phyloP scores from a whole-genome alignment of 1,139 yeast species.

The Lodderomyces pseudojiufengensis region DNA sequence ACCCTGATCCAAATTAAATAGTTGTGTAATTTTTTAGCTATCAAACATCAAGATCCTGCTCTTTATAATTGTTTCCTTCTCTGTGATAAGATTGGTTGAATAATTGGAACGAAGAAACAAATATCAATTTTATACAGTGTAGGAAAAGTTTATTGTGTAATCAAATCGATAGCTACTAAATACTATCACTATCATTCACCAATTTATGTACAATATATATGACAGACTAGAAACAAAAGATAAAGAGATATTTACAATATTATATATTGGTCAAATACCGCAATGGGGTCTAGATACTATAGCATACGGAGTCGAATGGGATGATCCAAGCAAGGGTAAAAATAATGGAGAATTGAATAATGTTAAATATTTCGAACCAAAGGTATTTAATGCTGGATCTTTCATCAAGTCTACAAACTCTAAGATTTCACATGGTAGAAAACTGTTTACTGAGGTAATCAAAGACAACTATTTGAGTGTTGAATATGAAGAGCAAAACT shows the following conservation, averaged over 20 bases:
- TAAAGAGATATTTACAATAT: conserved; percentile 58
- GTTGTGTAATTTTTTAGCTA: too few species aligned
- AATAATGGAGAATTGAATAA: conserved; percentile 74
- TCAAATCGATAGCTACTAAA: too few species aligned
- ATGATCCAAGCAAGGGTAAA: conserved; percentile 63
- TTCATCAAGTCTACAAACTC: conserved; percentile 52
- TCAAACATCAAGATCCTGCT: too few species aligned
- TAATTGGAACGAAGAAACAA: too few species aligned
- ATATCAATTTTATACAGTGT: too few species aligned
- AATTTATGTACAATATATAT: conserved; percentile 14
- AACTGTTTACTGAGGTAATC: conserved; percentile 44
- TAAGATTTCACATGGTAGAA: conserved; percentile 21
- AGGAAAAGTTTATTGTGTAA: too few species aligned
- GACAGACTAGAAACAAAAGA: conserved; percentile 42
- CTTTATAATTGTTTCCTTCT: too few species aligned
- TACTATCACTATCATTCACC: too few species aligned
- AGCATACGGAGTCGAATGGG: conserved; percentile 90
- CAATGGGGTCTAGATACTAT: conserved; percentile 50
- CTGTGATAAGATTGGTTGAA: too few species aligned
- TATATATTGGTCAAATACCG: conserved; percentile 53
- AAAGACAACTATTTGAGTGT: conserved; percentile 41
- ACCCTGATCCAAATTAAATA: too few species aligned
- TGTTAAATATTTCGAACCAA: conserved; percentile 49
- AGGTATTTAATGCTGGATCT: conserved; percentile 49
- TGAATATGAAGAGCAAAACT: conserved; percentile 17